phyloP scores from a whole-genome alignment of 495 filamentous ascomycete species.

The Xylaria longipes region DNA sequence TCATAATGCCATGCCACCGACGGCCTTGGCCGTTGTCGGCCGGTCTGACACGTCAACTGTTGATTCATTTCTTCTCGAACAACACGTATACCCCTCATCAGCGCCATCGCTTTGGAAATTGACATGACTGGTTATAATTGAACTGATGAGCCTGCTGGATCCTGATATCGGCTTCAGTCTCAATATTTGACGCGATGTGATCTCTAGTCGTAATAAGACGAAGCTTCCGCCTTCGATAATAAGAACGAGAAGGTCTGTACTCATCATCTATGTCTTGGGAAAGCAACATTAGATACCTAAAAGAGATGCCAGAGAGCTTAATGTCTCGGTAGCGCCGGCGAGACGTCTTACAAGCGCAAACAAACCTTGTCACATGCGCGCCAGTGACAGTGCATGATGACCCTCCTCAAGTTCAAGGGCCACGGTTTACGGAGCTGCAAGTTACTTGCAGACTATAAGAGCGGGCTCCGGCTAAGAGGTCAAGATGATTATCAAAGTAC shows the following conservation, averaged over 20 bases:
- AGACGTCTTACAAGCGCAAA: conserved; percentile 5
- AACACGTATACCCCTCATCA: background rate
- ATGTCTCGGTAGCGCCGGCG: background rate
- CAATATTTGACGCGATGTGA: background rate
- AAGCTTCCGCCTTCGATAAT: no score
- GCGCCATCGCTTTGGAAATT: background rate
- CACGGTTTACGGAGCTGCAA: background rate
- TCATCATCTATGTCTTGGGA: background rate
- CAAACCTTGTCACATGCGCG: conserved; percentile 13
- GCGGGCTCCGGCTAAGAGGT: background rate
- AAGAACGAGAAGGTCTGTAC: background rate
- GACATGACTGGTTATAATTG: background rate
- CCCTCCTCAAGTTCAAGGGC: background rate
- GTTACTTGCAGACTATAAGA: background rate
- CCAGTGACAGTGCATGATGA: conserved; percentile 7
- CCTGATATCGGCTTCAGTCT: background rate
- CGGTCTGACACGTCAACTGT: conserved; percentile 16
- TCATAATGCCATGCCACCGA: conserved; percentile 15
- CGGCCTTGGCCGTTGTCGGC: background rate
- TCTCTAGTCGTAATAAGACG: background rate
- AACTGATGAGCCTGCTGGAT: background rate
- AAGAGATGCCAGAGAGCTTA: background rate
- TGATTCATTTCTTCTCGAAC: background rate
- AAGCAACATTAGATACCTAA: background rate
- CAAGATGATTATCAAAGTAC: background rate